Evolutionary conservation across 2,329 filamentous ascomycete genomes (phyloP).

Genomic region (Apiospora kogelbergensis): DNA sequence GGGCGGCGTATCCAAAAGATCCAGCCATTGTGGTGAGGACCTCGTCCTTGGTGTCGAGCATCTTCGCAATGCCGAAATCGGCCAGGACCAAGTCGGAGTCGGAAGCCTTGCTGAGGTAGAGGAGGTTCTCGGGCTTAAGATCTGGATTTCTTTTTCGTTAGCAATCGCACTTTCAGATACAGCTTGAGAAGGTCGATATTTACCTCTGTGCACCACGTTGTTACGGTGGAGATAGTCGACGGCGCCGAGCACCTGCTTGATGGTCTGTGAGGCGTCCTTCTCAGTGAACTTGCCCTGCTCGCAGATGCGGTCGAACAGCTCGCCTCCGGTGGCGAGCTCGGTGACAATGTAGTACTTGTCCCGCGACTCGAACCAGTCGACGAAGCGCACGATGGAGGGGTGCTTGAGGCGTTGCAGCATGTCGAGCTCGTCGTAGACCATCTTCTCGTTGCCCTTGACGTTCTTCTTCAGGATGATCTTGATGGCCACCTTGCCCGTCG

Average conservation of each 20-base stretch:
- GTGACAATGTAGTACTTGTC: conserved; percentile 99
- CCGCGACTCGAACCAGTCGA: conserved; percentile 98
- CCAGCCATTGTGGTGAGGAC: conserved; percentile 98
- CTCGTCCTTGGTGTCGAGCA: conserved; percentile 86
- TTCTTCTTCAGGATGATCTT: conserved; percentile 99
- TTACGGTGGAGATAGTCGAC: conserved; percentile 93
- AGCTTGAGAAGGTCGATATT: conserved; percentile 12
- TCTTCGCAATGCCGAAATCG: conserved; percentile 98
- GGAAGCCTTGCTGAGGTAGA: conserved; percentile 78
- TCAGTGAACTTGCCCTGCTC: conserved; percentile 98
- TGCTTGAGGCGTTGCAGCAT: conserved; percentile 91
- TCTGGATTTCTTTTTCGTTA: conserved; percentile 54
- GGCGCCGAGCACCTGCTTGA: conserved; percentile 88
- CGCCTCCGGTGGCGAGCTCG: conserved; percentile 90
- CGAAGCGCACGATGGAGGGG: conserved; percentile 93
- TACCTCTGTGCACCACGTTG: conserved; percentile 94
- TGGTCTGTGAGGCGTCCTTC: conserved; percentile 94
- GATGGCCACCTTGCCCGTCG: conserved; percentile 83
- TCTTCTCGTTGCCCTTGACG: conserved; percentile 95
- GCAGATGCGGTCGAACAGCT: conserved; percentile 97
- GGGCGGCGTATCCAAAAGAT: conserved; percentile 95
- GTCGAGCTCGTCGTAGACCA: conserved; percentile 96
- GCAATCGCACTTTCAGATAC: background rate
- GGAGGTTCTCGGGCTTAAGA: conserved; percentile 95
- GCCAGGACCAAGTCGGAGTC: conserved; percentile 88